These are phyloP conservation scores for Raphanus raphanistrum DNA, from an alignment of 345 rosid species.

Conservation along the genomic window DNA sequence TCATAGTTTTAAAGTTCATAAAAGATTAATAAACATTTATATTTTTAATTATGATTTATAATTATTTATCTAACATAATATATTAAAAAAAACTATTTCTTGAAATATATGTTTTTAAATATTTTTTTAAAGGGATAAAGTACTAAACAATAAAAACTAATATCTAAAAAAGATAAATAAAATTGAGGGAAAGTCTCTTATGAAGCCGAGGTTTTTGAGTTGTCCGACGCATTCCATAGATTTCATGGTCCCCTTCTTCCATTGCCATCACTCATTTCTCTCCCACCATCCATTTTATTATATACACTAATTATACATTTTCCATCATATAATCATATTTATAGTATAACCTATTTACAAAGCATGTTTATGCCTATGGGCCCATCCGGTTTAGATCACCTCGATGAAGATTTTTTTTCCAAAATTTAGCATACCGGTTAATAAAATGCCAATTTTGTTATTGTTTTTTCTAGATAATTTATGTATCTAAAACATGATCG, in stretches of 20 bases:
- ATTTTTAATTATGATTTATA: too few species aligned
- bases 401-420: not conserved
- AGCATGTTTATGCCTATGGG: slow-evolving; percentile 6
- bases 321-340: slow-evolving; percentile 20
- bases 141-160: not conserved
- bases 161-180: not conserved
- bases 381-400: not conserved
- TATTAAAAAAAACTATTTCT: too few species aligned
- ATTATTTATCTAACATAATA: too few species aligned
- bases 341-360: not conserved
- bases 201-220: slow-evolving; percentile 36
- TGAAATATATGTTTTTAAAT: not conserved
- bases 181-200: slow-evolving; percentile 22
- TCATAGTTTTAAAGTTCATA: too few species aligned
- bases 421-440: not conserved
- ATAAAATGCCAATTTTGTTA: not conserved
- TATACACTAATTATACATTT: slow-evolving; percentile 23
- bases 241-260: slow-evolving; percentile 44
- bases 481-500: too few species aligned
- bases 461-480: not conserved
- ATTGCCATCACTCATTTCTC: slow-evolving; percentile 38
- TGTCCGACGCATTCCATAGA: slow-evolving; percentile 37
- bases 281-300: slow-evolving; percentile 33
- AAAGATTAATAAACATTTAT: too few species aligned
- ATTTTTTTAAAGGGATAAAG: not conserved